Base-by-base conservation (phyloP, 2,329 filamentous ascomycete species). In the Penicillium sp. region DNA sequence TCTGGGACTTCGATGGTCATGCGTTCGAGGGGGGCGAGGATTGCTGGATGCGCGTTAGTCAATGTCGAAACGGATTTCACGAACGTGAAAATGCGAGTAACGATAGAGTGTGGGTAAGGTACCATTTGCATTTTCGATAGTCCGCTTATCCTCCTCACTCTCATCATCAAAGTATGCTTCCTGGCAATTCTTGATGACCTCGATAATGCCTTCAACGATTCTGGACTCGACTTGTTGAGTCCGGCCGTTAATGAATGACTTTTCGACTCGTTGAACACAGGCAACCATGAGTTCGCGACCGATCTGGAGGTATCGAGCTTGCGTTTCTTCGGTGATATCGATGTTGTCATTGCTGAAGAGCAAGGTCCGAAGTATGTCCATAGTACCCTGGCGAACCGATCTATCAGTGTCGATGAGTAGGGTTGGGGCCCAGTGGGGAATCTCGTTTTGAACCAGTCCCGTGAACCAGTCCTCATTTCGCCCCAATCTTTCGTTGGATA, bases 351-450 rank as follows among this genome's bases (percentile, higher is more conserved):
- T 68, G 39, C 62, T 63, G 54, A 80, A 78, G 16, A 80, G 54
- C 22, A 76, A 63, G 18, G 67, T 62, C 30, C 70, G 69, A 33
- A 80, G 54, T 44, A 79, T 62, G 11, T 74, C 71, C 42, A 76
- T 65, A 0, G 79, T 78, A 39, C 69, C 70, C 30, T 67, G 64
- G 30, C 80, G 73, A 22, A 82, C 74, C 3, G 60, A 55, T 27
- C 64, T 66, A 39, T 81, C 79, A 7, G 70, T 74, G 54, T 79
- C 78, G n/a, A 79, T 73, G 20, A 83, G 74, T 13, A 83, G 65
- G 1, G 74, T 71, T 8, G 81, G 81, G 4, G 72, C 78, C 78
- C 80, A 83, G 36, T 73, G 67, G 1, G 70, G 69, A 13, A 79
- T 65, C n/a, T 68, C 69, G 14, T 75, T 66, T 28, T 78, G 62